Conservation (phyloP, 2,329 filamentous ascomycete genomes). For the Proliferodiscus dingleyae region DNA sequence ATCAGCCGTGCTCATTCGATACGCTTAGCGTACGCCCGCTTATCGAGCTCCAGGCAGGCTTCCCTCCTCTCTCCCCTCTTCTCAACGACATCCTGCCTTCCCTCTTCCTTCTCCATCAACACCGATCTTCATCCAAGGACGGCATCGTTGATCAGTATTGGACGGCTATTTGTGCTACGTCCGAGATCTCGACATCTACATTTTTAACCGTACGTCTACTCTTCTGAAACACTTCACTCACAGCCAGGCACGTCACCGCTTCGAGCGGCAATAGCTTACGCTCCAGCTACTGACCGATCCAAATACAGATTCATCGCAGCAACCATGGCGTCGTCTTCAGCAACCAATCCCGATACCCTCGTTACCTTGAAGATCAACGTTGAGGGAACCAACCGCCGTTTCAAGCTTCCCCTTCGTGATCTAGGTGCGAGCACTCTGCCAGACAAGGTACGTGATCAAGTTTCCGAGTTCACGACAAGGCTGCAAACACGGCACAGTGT, state of each 20-base stretch:
- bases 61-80: constrained; percentile 1
- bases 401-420: constrained; percentile 86
- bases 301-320: constrained; percentile 9
- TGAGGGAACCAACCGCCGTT: constrained; percentile 70
- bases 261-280: neutral
- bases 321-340: constrained; percentile 29
- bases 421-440: constrained; percentile 71
- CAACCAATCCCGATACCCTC: constrained; percentile 55
- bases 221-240: constrained; percentile 17
- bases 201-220: constrained; percentile 15
- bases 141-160: constrained; percentile 5
- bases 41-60: too few relatives aligned
- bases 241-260: constrained; percentile 24
- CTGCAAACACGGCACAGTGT: constrained; percentile 13
- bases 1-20: too few relatives aligned
- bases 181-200: neutral
- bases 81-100: constrained; percentile 9
- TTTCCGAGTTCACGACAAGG: constrained; percentile 3
- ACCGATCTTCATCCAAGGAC: constrained; percentile 12
- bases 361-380: constrained; percentile 84
- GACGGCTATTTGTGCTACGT: neutral
- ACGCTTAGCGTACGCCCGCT: too few relatives aligned
- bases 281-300: too few relatives aligned
- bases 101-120: constrained; percentile 14
- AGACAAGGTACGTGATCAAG: constrained; percentile 63